Percentiles rank a stretch among this genome's conserved stretches.
Evolutionary conservation across 805 yeast genomes (phyloP).

Genomic region (Candida maltosa): DNA sequence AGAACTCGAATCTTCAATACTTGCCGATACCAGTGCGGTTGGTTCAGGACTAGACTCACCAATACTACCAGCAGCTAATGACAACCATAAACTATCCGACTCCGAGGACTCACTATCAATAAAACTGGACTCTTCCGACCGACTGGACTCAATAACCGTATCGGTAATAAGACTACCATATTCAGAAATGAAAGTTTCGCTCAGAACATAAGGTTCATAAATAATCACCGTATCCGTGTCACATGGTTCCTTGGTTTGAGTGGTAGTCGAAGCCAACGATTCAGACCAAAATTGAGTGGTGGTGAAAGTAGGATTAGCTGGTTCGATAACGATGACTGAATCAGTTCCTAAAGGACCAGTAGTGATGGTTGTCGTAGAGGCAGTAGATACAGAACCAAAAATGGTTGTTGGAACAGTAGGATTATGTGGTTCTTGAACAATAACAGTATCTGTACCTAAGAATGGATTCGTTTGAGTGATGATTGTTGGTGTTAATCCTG

Average conservation of each 20-base stretch:
- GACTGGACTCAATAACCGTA: conserved; percentile 1
- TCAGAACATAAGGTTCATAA: not conserved
- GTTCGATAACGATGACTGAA: conserved; percentile 11
- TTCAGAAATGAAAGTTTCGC: not conserved
- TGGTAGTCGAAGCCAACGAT: conserved; percentile 5
- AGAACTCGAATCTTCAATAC: no score
- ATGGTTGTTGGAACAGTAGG: conserved; percentile 7
- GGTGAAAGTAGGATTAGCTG: conserved; percentile 1
- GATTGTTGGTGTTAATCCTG: not conserved
- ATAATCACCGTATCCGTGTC: not conserved
- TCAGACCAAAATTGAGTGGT: not conserved
- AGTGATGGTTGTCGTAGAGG: conserved; percentile 11
- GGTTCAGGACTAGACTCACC: no score
- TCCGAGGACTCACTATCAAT: conserved; percentile 9
- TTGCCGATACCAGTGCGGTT: no score
- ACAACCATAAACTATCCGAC: no score
- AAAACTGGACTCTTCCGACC: conserved; percentile 9
- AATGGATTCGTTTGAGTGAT: not conserved
- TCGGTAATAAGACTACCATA: not conserved
- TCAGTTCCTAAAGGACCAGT: conserved; percentile 8
- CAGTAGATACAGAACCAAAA: conserved; percentile 8
- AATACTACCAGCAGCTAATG: no score
- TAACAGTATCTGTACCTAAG: not conserved
- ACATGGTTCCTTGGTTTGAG: conserved; percentile 1
- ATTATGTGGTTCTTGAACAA: conserved; percentile 1